These are phyloP conservation scores for Melastoma malabathricum DNA, from an alignment of 345 rosid species.

Conservation along the genomic window DNA sequence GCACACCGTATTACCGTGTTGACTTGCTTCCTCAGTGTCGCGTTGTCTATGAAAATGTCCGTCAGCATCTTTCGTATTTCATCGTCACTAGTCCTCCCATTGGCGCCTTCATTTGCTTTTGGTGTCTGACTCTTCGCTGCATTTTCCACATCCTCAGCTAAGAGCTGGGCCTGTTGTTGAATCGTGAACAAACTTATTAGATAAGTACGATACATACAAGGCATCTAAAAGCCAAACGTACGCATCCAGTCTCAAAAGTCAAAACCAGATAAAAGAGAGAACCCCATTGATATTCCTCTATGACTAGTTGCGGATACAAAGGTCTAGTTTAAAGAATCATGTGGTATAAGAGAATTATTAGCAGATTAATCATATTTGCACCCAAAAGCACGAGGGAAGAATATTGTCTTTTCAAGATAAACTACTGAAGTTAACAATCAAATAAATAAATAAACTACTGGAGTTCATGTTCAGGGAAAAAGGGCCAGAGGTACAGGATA, in stretches of 20 bases:
- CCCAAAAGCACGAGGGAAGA: too few relatives aligned
- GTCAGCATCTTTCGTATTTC: conserved; percentile 65
- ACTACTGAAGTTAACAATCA: conserved; percentile 17
- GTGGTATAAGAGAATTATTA: too few relatives aligned
- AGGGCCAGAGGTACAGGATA: background rate
- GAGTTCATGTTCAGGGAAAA: background rate
- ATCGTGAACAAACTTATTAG: background rate
- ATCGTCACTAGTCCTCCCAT: conserved; percentile 18
- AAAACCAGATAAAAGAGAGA: background rate
- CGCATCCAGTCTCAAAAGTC: too few relatives aligned
- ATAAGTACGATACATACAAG: background rate
- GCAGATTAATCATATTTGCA: too few relatives aligned
- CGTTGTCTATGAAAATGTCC: conserved; percentile 66
- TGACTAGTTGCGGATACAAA: background rate
- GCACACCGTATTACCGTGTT: conserved; percentile 64
- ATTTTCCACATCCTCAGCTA: conserved; percentile 62
- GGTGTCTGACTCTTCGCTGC: conserved; percentile 11
- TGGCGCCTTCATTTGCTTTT: conserved; percentile 10
- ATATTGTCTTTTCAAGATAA: too few relatives aligned
- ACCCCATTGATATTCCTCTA: background rate
- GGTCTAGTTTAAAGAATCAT: too few relatives aligned
- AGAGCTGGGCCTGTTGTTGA: conserved; percentile 60
- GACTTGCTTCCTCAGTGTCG: conserved; percentile 63
- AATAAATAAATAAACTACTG: conserved; percentile 21
- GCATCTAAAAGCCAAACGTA: background rate